Evolutionary conservation across 2,329 filamentous ascomycete species (phyloP).

Genomic region (Claviceps arundinis): DNA sequence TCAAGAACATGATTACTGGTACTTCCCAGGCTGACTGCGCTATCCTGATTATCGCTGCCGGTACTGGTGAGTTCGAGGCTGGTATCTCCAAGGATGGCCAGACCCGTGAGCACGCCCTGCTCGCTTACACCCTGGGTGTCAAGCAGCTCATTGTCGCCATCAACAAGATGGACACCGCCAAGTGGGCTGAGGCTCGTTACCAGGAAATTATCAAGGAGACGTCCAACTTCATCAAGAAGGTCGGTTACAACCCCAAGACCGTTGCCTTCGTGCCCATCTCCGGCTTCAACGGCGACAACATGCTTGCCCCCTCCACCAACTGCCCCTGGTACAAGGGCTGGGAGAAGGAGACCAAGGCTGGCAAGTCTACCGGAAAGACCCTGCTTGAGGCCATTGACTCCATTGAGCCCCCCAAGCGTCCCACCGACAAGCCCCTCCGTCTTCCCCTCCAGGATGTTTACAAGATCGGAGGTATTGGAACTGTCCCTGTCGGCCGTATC

Average conservation of each 20-base stretch:
- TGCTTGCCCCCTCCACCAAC: slow-evolving; percentile 81
- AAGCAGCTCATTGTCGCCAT: slow-evolving; percentile 99
- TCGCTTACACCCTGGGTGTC: slow-evolving; percentile 99
- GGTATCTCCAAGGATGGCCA: slow-evolving; percentile 99
- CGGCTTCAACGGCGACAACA: slow-evolving; percentile 99
- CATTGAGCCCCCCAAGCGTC: slow-evolving; percentile 86
- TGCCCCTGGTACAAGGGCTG: slow-evolving; percentile 99
- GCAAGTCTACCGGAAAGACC: slow-evolving; percentile 85
- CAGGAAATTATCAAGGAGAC: slow-evolving; percentile 99
- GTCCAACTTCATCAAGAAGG: slow-evolving; percentile 99
- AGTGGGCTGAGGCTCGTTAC: slow-evolving; percentile 95
- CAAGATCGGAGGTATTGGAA: slow-evolving; percentile 99
- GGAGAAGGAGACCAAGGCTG: slow-evolving; percentile 90
- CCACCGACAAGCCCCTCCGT: slow-evolving; percentile 98
- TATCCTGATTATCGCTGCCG: slow-evolving; percentile 98
- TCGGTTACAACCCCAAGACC: slow-evolving; percentile 99
- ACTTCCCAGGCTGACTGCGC: slow-evolving; percentile 99
- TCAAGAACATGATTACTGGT: slow-evolving; percentile 99
- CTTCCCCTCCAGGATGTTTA: slow-evolving; percentile 99
- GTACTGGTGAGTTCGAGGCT: slow-evolving; percentile 99
- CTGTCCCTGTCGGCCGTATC: slow-evolving; percentile 99
- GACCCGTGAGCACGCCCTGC: slow-evolving; percentile 99
- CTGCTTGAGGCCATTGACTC: slow-evolving; percentile 97
- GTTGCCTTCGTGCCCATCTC: slow-evolving; percentile 99
- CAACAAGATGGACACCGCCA: slow-evolving; percentile 99